These are phyloP conservation scores for Hymenoscyphus infarciens DNA, from an alignment of 2,329 filamentous ascomycete species.

Conservation along the genomic window DNA sequence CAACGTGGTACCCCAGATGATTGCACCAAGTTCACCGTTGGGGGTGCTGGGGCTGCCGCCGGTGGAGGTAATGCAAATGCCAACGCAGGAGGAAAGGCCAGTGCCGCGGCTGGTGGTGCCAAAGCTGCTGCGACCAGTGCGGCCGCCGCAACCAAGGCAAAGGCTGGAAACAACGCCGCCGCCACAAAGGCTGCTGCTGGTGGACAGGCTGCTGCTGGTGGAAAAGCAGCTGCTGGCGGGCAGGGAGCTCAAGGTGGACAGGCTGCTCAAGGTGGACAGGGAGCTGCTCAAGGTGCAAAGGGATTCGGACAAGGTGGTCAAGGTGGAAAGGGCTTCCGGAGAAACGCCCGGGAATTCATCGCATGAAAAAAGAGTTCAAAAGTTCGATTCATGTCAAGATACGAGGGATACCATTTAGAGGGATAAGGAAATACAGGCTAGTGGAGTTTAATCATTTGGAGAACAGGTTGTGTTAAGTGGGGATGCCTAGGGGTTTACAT, in stretches of 20 bases:
- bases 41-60: constrained; percentile 28
- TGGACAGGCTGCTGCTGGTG: background rate
- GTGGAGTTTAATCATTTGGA: constrained; percentile 20
- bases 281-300: background rate
- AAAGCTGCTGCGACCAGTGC: background rate
- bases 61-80: constrained; percentile 20
- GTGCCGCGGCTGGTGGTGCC: constrained; percentile 20
- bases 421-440: background rate
- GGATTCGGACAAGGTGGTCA: background rate
- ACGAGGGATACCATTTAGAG: constrained; percentile 15
- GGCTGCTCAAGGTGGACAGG: background rate
- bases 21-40: constrained; percentile 43
- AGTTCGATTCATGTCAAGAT: constrained; percentile 8
- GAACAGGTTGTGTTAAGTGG: constrained; percentile 16
- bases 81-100: constrained; percentile 18
- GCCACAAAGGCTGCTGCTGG: constrained; percentile 31
- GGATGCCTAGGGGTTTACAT: constrained; percentile 13
- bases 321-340: constrained; percentile 10
- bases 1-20: constrained; percentile 45
- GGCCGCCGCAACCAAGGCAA: constrained; percentile 9
- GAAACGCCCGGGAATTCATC: constrained; percentile 24
- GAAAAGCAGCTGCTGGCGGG: background rate
- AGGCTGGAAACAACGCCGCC: constrained; percentile 17
- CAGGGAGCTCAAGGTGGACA: constrained; percentile 2
- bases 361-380: constrained; percentile 15